These are phyloP conservation scores for Leersia perrieri DNA, from an alignment of 176 grass and related monocot species.

Conservation along the genomic window DNA sequence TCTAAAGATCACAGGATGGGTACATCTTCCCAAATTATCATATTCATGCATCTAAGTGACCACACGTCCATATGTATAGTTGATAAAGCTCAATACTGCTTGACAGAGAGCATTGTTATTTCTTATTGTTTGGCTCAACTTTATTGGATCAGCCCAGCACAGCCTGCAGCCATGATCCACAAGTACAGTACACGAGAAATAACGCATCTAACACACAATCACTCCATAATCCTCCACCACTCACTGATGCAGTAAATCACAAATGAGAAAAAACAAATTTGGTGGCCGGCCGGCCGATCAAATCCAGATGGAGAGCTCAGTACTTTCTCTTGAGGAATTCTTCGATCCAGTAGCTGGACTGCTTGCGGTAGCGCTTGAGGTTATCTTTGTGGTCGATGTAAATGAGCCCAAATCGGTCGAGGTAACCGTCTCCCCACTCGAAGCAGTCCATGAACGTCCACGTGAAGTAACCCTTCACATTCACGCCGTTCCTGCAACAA, in stretches of 20 bases:
- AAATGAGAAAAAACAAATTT: background rate
- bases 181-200: background rate
- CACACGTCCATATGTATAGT: no score
- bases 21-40: no score
- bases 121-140: background rate
- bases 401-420: slow-evolving; percentile 6
- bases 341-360: slow-evolving; percentile 48
- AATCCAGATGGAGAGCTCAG: slow-evolving; percentile 32
- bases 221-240: background rate
- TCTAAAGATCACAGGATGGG: no score
- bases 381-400: no score
- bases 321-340: slow-evolving; percentile 35
- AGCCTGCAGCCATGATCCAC: background rate
- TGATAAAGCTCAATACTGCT: background rate
- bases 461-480: slow-evolving; percentile 46
- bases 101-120: background rate
- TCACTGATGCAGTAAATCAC: background rate
- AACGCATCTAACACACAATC: background rate
- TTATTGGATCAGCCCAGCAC: background rate
- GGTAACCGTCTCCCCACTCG: slow-evolving; percentile 55
- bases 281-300: background rate
- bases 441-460: slow-evolving; percentile 73
- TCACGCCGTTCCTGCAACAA: slow-evolving; percentile 27
- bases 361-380: slow-evolving; percentile 60
- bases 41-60: no score